phyloP scores from a whole-genome alignment of 1,284 basidiomycete species.

The Microbotryomycetes sp. region DNA sequence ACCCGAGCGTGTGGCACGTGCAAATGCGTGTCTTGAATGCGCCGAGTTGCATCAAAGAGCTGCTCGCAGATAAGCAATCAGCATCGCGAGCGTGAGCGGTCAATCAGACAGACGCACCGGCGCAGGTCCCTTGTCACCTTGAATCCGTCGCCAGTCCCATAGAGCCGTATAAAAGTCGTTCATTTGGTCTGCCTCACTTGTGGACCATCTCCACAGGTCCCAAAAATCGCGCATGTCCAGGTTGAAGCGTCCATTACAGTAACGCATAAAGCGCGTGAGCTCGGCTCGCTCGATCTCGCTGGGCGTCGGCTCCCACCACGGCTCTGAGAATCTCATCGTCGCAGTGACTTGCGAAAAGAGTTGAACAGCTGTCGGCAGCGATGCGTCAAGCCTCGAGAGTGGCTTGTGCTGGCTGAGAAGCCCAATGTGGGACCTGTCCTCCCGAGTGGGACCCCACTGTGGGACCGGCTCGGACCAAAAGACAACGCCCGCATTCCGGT shows the following conservation, averaged over 20 bases:
- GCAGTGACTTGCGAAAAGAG: no score
- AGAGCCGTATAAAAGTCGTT: neutral
- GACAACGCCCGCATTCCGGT: neutral
- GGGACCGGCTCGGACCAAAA: neutral
- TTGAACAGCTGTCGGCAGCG: neutral
- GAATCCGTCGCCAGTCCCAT: neutral
- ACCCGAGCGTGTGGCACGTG: no score
- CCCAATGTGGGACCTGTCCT: neutral
- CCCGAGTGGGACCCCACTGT: no score
- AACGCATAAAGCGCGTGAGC: neutral
- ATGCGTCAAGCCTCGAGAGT: neutral
- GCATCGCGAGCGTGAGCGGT: neutral
- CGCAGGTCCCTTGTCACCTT: neutral
- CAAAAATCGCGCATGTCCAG: neutral
- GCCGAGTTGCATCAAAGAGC: no score
- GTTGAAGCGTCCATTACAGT: neutral
- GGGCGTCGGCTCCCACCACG: no score
- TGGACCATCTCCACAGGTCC: neutral
- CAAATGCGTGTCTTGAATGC: neutral
- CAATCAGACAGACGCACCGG: neutral
- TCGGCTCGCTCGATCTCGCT: neutral
- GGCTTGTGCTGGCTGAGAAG: neutral
- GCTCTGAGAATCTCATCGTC: no score
- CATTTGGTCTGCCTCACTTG: neutral
- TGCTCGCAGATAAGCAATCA: no score